These are phyloP conservation scores for Tephrocybe sp. DNA, from an alignment of 768 basidiomycete genomes.

Conservation along the genomic window DNA sequence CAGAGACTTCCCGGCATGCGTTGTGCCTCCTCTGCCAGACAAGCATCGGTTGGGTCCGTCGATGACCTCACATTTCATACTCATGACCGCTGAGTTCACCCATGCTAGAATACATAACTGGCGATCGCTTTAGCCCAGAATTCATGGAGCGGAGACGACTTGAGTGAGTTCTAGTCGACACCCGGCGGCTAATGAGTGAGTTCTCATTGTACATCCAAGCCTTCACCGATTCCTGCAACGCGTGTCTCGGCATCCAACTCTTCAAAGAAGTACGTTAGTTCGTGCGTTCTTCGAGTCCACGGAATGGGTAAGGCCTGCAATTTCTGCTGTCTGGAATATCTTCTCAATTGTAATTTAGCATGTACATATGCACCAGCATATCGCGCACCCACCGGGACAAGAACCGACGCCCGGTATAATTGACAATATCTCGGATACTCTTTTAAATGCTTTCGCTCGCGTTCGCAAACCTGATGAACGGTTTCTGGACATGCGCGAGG, in stretches of 20 bases:
- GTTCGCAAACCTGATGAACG: conserved; percentile 97
- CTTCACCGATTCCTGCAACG: conserved; percentile 92
- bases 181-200: too few species aligned
- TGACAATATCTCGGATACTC: conserved; percentile 94
- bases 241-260: conserved; percentile 88
- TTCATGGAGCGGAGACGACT: conserved; percentile 92
- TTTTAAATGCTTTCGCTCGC: conserved; percentile 93
- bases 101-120: conserved; percentile 87
- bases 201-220: conserved; percentile 39
- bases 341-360: conserved; percentile 49
- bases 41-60: conserved; percentile 91
- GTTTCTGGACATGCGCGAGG: conserved; percentile 89
- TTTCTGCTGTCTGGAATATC: conserved; percentile 1
- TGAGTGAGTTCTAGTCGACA: too few species aligned
- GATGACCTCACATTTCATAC: conserved; percentile 3
- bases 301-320: conserved; percentile 83
- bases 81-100: conserved; percentile 2
- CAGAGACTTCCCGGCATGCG: conserved; percentile 94
- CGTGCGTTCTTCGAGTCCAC: conserved; percentile 94
- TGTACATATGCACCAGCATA: conserved; percentile 95
- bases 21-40: conserved; percentile 95
- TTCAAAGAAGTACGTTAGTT: conserved; percentile 89
- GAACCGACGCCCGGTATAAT: conserved; percentile 80
- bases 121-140: conserved; percentile 95
- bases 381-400: conserved; percentile 88